Evolutionary conservation across 2,329 filamentous ascomycete genomes (phyloP), one percentile per base, ranked within the genome.

Genomic region (Colletotrichum destructivum): DNA sequence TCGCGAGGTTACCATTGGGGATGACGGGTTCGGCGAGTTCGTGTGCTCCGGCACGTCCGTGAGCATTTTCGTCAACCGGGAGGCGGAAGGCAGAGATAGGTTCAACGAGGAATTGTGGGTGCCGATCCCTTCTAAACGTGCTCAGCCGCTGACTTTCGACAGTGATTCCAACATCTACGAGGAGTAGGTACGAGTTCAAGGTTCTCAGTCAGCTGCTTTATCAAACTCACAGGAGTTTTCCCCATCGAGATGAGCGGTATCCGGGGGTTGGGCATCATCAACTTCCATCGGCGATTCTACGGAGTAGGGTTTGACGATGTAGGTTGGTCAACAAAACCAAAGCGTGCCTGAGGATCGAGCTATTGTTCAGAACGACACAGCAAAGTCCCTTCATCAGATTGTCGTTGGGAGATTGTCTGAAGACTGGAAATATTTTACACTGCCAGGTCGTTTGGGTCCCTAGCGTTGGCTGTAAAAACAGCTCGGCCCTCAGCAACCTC

Each of bases 21-120:
- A 85, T 1, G 85, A 89, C 15, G 91, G 91, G 0, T 91, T 86
- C 73, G 91, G 88, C 0, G 74, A 84, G 40, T 93, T 93, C 75
- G 83, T 83, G 1, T 90, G 89, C 63, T 81, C 81, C 21, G 82
- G 84, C 49, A 84, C 85, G 62, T 89, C 88, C 72, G 86, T 91
- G 4, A 86, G 87, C 65, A 85, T 92, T 6, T 93, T 88, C 84
- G 89, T 91, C 4, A 87, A 87, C 69, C 83, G 84, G 52, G 84
- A 86, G 59, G 88, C 88, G 0, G 82, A 86, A 38, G 88, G 86
- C 3, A 82, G 86, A 72, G 82, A 85, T 7, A 76, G 74, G 66
- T 86, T 89, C 66, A 71, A 75, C 15, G 71, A 78, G 65, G 67
- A 81, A 26, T 85, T 86, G 83, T 86, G 75, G 82, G 80, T 80